Evolutionary conservation across 202 grass and related monocot species (phyloP).

Genomic region (Carex sylvatica): DNA sequence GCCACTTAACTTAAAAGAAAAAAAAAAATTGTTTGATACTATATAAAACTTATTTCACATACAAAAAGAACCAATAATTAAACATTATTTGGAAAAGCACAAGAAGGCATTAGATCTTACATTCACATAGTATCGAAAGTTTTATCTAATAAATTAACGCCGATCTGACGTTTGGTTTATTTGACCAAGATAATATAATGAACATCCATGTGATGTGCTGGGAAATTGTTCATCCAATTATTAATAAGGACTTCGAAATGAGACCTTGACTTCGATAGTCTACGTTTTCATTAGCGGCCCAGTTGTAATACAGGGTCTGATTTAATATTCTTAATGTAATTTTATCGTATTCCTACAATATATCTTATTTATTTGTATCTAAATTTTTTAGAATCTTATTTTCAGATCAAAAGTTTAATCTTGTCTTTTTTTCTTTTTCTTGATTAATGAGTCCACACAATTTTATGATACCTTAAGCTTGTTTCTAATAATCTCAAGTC

Average conservation of each 20-base stretch:
- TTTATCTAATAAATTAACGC: not conserved
- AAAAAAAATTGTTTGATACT: too few species aligned
- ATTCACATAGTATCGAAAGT: not conserved
- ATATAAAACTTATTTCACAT: too few species aligned
- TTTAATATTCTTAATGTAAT: not conserved
- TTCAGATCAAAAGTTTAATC: too few species aligned
- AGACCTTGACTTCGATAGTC: conserved; percentile 9
- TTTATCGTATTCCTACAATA: not conserved
- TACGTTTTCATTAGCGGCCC: not conserved
- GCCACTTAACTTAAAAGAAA: too few species aligned
- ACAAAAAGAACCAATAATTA: not conserved
- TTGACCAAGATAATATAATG: not conserved
- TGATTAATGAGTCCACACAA: not conserved
- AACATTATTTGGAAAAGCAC: not conserved
- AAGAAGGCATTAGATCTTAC: not conserved
- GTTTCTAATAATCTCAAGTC: not conserved
- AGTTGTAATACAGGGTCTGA: not conserved
- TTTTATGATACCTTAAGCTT: not conserved
- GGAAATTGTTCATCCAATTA: conserved; percentile 13
- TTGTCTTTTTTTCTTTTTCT: not conserved
- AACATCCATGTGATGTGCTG: conserved; percentile 9
- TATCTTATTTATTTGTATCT: not conserved
- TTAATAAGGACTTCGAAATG: not conserved
- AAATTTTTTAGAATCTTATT: not conserved
- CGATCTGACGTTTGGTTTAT: not conserved